Evolutionary conservation across 129 eudicot genomes (phyloP).

Genomic region (Smallanthus sonchifolius): DNA sequence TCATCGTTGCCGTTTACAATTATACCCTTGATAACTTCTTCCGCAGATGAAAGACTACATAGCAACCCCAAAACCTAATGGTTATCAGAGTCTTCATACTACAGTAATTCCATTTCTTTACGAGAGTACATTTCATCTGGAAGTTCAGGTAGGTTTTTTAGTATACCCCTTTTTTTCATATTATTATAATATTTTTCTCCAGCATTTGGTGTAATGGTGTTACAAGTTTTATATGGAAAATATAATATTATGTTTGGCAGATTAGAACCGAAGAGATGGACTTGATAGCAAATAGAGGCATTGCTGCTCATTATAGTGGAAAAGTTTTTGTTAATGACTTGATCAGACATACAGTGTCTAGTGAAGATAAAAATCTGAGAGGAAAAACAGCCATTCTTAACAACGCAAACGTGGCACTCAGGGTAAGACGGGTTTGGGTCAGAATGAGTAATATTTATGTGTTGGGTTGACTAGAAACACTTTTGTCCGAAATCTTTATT

Average conservation of each 20-base stretch:
- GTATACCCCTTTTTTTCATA: slow-evolving; percentile 1
- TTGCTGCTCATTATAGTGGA: slow-evolving; percentile 93
- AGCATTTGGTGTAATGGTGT: not conserved
- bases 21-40: slow-evolving; percentile 10
- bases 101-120: slow-evolving; percentile 90
- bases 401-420: slow-evolving; percentile 73
- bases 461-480: not conserved
- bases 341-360: slow-evolving; percentile 51
- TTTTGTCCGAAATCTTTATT: not conserved
- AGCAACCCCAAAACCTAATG: slow-evolving; percentile 96
- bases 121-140: slow-evolving; percentile 89
- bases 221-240: not conserved
- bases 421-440: slow-evolving; percentile 42
- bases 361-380: slow-evolving; percentile 45
- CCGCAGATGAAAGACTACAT: slow-evolving; percentile 94
- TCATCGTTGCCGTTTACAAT: not conserved
- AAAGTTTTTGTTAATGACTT: slow-evolving; percentile 67
- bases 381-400: slow-evolving; percentile 59
- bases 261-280: slow-evolving; percentile 97
- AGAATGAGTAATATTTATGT: not conserved
- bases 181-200: not conserved
- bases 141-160: slow-evolving; percentile 64
- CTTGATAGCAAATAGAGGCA: slow-evolving; percentile 89
- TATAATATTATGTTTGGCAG: slow-evolving; percentile 33
- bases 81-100: slow-evolving; percentile 95